Evolutionary conservation across 805 yeast species (phyloP), one percentile per base, ranked within the genome.

Genomic region (Yueomyces sp.): DNA sequence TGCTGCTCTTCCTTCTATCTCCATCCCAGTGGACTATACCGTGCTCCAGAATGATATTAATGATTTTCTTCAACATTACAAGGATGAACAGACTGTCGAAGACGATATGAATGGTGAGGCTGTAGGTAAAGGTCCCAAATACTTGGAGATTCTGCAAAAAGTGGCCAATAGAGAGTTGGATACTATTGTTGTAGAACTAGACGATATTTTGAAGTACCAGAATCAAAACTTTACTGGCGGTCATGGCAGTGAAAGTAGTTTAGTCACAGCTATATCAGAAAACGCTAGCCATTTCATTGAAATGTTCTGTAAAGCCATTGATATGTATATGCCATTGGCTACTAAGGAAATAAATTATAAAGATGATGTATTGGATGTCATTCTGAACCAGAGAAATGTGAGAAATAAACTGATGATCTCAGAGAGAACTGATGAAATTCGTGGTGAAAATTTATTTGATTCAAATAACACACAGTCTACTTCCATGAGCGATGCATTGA

Each of bases 291-390:
- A 85, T 53, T 90, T 81, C 56, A 63, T 77, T 28, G 96, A 90
- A 53, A 57, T 92, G 29, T 82, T 94, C 57, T 72, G 85, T 42
- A 66, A 69, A 41, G 79, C 79, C 12, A 75, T 85, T 39, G 99
- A 92, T 63, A 79, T 76, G 41, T 61, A 85, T 45, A 74, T 90
- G 76, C 98, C 98, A 0, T 45, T 52, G 39, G 90, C 97, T n/a
- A 81, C 92, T 2, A 76, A 72, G 41, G 88, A 84, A 47, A 70
- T 90, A 42, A 67, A 79, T 39, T 85, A 82, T 59, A 77, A 79
- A 51, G 96, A 86, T 60, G 95, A 85, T 52, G 97, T 92, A 9
- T 67, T 92, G 49, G 98, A 92, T 57, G 94, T 92, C 46, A 85
- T 92, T 45, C 69, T 88, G 51, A 88, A 85, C 57, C 97, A 92